Percentiles rank a stretch among this genome's conserved stretches.
Evolutionary conservation across 2,329 filamentous ascomycete genomes (phyloP).

Genomic region (Remersonia thermophila): DNA sequence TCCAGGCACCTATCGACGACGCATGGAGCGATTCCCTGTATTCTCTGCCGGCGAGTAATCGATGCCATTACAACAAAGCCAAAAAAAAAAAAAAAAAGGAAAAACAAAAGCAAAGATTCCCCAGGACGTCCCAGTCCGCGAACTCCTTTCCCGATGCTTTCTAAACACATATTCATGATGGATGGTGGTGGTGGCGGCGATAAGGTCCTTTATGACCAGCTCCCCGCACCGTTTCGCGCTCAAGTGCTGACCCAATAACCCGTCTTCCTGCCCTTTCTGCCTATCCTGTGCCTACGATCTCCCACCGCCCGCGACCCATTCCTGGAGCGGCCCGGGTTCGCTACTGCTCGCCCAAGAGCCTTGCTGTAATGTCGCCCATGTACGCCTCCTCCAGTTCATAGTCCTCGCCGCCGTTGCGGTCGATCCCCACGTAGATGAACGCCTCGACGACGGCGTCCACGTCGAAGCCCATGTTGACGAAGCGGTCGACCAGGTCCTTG

Average conservation of each 20-base stretch:
- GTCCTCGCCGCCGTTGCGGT: constrained; percentile 62
- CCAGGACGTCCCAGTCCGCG: not conserved
- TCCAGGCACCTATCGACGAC: too few species aligned
- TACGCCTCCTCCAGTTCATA: constrained; percentile 83
- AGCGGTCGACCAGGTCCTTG: constrained; percentile 68
- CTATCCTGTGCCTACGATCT: not conserved
- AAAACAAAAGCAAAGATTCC: constrained; percentile 1
- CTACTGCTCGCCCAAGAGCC: constrained; percentile 60
- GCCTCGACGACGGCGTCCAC: constrained; percentile 76
- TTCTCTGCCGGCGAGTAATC: too few species aligned
- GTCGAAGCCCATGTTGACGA: constrained; percentile 84
- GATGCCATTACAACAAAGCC: not conserved
- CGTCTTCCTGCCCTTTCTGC: too few species aligned
- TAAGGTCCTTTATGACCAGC: not conserved
- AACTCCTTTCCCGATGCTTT: constrained; percentile 12
- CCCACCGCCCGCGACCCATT: not conserved
- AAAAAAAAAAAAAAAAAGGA: not conserved
- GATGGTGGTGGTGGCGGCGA: too few species aligned
- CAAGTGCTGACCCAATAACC: not conserved
- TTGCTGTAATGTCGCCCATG: constrained; percentile 79
- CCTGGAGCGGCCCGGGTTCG: not conserved
- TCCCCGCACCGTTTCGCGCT: not conserved
- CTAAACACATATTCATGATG: not conserved
- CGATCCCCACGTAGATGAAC: constrained; percentile 71
- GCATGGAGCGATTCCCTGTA: too few species aligned